Percentiles rank a stretch among this genome's conserved stretches.
These are phyloP conservation scores for Beauveria pseudobassiana DNA, from an alignment of 2,329 filamentous ascomycete species.

Conservation along the genomic window DNA sequence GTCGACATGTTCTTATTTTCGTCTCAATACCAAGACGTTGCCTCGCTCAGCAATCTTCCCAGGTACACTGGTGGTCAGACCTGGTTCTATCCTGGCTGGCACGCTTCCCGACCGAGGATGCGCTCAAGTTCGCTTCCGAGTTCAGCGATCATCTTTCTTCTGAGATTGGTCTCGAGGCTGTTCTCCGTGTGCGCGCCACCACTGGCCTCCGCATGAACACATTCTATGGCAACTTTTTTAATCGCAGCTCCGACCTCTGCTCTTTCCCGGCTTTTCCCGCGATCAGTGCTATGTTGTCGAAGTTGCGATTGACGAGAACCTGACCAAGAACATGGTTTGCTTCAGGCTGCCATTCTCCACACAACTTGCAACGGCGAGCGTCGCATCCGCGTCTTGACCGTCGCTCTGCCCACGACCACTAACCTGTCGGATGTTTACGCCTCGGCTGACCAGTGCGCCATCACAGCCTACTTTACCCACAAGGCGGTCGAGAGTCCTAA, in stretches of 20 bases:
- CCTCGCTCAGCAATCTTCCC: constrained; percentile 89
- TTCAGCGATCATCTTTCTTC: constrained; percentile 96
- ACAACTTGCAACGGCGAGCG: constrained; percentile 97
- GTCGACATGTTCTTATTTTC: constrained; percentile 98
- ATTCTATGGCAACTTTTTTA: constrained; percentile 99
- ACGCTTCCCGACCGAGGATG: constrained; percentile 87
- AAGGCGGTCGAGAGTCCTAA: constrained; percentile 91
- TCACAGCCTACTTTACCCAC: constrained; percentile 91
- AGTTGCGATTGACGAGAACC: constrained; percentile 91
- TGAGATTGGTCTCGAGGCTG: constrained; percentile 92
- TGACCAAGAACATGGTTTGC: constrained; percentile 87
- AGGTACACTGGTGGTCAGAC: constrained; percentile 96
- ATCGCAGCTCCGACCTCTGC: constrained; percentile 92
- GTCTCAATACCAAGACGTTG: constrained; percentile 94
- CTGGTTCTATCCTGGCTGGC: constrained; percentile 98
- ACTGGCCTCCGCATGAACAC: constrained; percentile 94
- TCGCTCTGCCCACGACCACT: constrained; percentile 87
- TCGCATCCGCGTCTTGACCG: constrained; percentile 86
- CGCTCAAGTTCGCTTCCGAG: constrained; percentile 94
- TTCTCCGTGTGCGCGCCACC: constrained; percentile 88
- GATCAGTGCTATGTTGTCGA: constrained; percentile 98
- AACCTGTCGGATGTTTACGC: constrained; percentile 88
- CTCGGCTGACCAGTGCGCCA: constrained; percentile 87
- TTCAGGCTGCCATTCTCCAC: constrained; percentile 92
- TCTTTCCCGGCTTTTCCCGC: constrained; percentile 94